Conservation (phyloP, 2,329 filamentous ascomycete species). For the Talaromyces pinophilus region DNA sequence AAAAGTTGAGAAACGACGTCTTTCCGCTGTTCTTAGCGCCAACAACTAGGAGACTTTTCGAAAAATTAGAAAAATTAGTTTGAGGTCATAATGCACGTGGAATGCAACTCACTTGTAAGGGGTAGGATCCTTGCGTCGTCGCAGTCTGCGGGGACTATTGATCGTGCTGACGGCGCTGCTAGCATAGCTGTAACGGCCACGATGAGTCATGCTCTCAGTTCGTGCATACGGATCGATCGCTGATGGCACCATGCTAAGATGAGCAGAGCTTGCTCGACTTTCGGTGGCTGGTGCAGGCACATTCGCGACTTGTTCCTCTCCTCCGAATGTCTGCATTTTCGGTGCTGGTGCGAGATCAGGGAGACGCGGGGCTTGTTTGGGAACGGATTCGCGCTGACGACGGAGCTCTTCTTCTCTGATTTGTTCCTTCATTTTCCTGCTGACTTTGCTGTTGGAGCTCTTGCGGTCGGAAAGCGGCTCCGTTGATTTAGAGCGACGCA, state of each 20-base stretch:
- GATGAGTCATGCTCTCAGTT: slow-evolving; percentile 93
- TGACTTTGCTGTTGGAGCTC: slow-evolving; percentile 33
- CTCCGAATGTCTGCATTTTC: slow-evolving; percentile 59
- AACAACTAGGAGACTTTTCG: slow-evolving; percentile 77
- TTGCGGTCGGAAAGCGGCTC: slow-evolving; percentile 60
- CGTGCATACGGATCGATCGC: slow-evolving; percentile 71
- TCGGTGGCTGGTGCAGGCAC: slow-evolving; percentile 11
- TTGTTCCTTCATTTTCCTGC: slow-evolving; percentile 44
- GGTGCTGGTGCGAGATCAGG: slow-evolving; percentile 51
- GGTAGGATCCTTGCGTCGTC: slow-evolving; percentile 94
- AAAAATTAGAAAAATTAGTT: slow-evolving; percentile 5
- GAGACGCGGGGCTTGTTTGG: slow-evolving; percentile 60
- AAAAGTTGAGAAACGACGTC: slow-evolving; percentile 94
- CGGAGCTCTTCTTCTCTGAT: slow-evolving; percentile 54
- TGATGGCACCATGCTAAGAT: slow-evolving; percentile 38
- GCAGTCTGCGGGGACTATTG: slow-evolving; percentile 87
- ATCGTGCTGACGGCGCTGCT: slow-evolving; percentile 87
- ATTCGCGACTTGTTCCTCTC: slow-evolving; percentile 61
- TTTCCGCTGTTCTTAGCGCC: slow-evolving; percentile 88
- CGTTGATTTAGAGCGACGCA: slow-evolving; percentile 68
- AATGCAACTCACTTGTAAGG: slow-evolving; percentile 82
- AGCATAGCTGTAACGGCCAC: slow-evolving; percentile 93
- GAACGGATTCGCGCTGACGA: slow-evolving; percentile 59
- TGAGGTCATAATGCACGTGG: background rate
- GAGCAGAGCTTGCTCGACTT: slow-evolving; percentile 60